A percentile compares a stretch with the other conserved stretches of the same genome.
phyloP scores from a whole-genome alignment of 345 rosid genomes.

The Capsella bursapastoris region DNA sequence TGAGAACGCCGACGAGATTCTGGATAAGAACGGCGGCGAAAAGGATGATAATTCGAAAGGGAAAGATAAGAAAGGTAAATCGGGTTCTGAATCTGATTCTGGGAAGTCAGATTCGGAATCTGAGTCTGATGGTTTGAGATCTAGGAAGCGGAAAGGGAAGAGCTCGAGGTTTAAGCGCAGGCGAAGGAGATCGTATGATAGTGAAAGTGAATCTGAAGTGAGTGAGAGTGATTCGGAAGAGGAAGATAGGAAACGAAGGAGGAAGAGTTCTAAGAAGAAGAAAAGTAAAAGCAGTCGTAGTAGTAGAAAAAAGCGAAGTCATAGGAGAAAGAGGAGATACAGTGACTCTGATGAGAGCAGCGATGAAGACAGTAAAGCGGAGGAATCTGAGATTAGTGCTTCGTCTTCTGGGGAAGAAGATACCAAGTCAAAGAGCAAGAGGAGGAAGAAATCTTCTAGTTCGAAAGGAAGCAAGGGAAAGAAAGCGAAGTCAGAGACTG shows the following conservation, averaged over 20 bases:
- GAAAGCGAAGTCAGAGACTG: constrained; percentile 50
- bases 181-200: constrained; percentile 35
- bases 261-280: constrained; percentile 44
- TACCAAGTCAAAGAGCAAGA: constrained; percentile 57
- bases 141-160: constrained; percentile 50
- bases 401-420: constrained; percentile 50
- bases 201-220: constrained; percentile 53
- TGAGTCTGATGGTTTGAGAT: constrained; percentile 53
- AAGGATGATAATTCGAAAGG: constrained; percentile 48
- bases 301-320: constrained; percentile 44
- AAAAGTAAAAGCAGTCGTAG: constrained; percentile 47
- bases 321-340: constrained; percentile 45
- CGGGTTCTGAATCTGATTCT: constrained; percentile 47
- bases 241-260: constrained; percentile 49
- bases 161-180: constrained; percentile 43
- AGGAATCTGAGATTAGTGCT: constrained; percentile 44
- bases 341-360: constrained; percentile 53
- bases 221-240: constrained; percentile 55
- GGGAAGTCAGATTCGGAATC: constrained; percentile 53
- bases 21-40: constrained; percentile 47
- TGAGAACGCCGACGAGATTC: constrained; percentile 55
- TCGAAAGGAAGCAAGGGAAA: constrained; percentile 50
- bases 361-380: constrained; percentile 48
- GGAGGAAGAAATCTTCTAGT: constrained; percentile 32
- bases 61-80: constrained; percentile 40